Evolutionary conservation across 2,329 filamentous ascomycete species (phyloP).

Genomic region (Penicillium sp.): DNA sequence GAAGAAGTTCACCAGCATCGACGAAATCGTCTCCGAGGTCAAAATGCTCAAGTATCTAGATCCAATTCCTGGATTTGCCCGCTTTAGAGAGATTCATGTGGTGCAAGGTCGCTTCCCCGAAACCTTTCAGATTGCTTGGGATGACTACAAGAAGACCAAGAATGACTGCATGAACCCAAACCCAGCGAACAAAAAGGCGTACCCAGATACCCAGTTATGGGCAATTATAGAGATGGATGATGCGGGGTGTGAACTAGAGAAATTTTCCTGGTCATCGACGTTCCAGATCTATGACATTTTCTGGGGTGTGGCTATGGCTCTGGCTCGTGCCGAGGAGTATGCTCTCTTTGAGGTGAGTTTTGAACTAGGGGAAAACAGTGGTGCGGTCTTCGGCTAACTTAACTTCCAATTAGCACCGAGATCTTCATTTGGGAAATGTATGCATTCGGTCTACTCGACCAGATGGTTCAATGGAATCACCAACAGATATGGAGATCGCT

Average conservation of each 20-base stretch:
- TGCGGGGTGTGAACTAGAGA: constrained; percentile 60
- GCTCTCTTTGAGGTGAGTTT: constrained; percentile 56
- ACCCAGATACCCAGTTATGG: constrained; percentile 60
- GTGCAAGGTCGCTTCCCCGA: constrained; percentile 57
- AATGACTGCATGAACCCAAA: constrained; percentile 57
- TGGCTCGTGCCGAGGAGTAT: constrained; percentile 62
- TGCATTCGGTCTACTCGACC: constrained; percentile 51
- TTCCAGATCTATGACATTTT: constrained; percentile 64
- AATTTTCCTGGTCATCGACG: constrained; percentile 42
- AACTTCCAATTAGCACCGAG: constrained; percentile 51
- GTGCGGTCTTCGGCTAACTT: constrained; percentile 8
- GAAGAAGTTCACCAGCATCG: constrained; percentile 46
- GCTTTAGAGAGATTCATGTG: constrained; percentile 60
- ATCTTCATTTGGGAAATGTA: constrained; percentile 67
- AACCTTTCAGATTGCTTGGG: constrained; percentile 51
- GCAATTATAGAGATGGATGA: constrained; percentile 67
- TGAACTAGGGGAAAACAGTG: background rate
- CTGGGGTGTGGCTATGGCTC: constrained; percentile 63
- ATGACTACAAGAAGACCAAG: constrained; percentile 40
- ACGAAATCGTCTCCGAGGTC: constrained; percentile 52
- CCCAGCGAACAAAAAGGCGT: constrained; percentile 54
- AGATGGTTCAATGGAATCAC: constrained; percentile 34
- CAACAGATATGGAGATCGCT: constrained; percentile 31
- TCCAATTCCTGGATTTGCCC: constrained; percentile 62
- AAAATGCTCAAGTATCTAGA: constrained; percentile 59